phyloP scores from a whole-genome alignment of 768 basidiomycete genomes.

The Mycena crocata region DNA sequence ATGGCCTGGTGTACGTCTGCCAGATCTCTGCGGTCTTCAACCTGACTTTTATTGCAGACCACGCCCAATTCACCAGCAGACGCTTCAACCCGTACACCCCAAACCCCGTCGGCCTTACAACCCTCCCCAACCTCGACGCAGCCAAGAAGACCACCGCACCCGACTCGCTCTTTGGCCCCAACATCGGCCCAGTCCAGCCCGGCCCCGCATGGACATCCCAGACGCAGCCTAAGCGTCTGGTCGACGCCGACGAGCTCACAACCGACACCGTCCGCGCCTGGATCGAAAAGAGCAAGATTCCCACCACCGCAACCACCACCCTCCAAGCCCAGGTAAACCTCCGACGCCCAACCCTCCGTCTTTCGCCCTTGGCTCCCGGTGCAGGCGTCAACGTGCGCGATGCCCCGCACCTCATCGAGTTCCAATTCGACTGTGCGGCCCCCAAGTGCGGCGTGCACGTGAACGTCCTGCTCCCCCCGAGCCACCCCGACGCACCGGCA shows the following conservation, averaged over 20 bases:
- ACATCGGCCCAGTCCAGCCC: slow-evolving; percentile 79
- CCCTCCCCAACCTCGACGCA: neutral
- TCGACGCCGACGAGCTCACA: slow-evolving; percentile 77
- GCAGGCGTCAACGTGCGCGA: slow-evolving; percentile 56
- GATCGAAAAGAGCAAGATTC: slow-evolving; percentile 85
- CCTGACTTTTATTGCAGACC: too few relatives aligned
- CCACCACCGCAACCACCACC: slow-evolving; percentile 79
- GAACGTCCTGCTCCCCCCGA: slow-evolving; percentile 76
- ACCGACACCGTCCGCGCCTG: slow-evolving; percentile 85
- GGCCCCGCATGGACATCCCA: slow-evolving; percentile 78
- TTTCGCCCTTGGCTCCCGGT: slow-evolving; percentile 69
- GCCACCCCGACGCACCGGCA: slow-evolving; percentile 65
- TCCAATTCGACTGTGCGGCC: slow-evolving; percentile 92
- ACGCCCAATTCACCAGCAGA: slow-evolving; percentile 30
- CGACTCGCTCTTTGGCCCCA: slow-evolving; percentile 92
- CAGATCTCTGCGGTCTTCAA: too few relatives aligned
- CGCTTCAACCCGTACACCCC: slow-evolving; percentile 27
- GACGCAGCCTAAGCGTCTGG: slow-evolving; percentile 65
- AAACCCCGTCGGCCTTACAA: slow-evolving; percentile 22
- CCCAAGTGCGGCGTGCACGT: slow-evolving; percentile 87
- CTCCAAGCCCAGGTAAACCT: slow-evolving; percentile 95
- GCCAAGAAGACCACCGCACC: slow-evolving; percentile 45
- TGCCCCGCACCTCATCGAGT: slow-evolving; percentile 80
- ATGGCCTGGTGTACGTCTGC: too few relatives aligned
- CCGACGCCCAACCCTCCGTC: slow-evolving; percentile 87